phyloP scores from a whole-genome alignment of 148 eudicot genomes.

The Rhododendron kiyosumense region DNA sequence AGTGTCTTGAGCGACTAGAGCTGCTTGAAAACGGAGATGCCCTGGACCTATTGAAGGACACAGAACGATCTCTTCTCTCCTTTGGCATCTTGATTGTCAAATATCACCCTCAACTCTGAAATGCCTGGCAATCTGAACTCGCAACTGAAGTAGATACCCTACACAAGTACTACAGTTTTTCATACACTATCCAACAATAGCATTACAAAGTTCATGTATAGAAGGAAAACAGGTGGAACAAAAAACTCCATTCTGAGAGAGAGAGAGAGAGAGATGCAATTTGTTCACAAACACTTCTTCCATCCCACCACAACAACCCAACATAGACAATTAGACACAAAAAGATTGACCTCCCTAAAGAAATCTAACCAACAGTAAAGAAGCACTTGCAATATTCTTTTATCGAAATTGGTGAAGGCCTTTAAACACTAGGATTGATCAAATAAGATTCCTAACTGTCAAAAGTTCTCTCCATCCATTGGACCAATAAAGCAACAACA shows the following conservation, averaged over 20 bases:
- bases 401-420: neutral
- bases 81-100: constrained; percentile 56
- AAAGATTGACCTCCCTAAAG: neutral
- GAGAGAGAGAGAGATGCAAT: neutral
- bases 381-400: neutral
- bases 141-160: neutral
- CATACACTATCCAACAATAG: neutral
- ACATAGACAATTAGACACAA: neutral
- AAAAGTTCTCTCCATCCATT: neutral
- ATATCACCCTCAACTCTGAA: neutral
- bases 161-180: neutral
- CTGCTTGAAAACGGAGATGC: constrained; percentile 49
- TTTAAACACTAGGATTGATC: neutral
- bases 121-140: neutral
- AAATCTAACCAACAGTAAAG: neutral
- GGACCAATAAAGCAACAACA: neutral
- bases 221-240: neutral
- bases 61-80: constrained; percentile 60
- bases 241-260: neutral
- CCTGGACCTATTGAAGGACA: constrained; percentile 50
- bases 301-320: neutral
- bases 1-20: constrained; percentile 34
- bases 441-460: neutral
- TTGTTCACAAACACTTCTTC: neutral
- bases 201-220: neutral